phyloP scores from a whole-genome alignment of 2,329 filamentous ascomycete species.

The Apiospora pterosperma region DNA sequence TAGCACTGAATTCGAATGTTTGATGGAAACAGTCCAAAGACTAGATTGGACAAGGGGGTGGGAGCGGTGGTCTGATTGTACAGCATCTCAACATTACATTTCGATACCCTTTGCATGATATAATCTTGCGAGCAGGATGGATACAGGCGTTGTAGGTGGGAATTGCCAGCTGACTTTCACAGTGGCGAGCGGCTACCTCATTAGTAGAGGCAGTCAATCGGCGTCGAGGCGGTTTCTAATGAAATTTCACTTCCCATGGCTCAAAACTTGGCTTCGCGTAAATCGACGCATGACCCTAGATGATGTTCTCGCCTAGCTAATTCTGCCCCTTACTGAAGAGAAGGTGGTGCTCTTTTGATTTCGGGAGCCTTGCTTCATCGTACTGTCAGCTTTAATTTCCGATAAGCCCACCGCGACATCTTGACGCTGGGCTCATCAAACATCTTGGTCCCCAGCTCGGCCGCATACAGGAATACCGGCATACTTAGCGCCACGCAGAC shows the following conservation, averaged over 20 bases:
- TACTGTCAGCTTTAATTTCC: not conserved
- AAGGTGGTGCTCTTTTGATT: not conserved
- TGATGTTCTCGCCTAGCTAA: not conserved
- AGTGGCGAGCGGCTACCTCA: not conserved
- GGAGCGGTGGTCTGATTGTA: not conserved
- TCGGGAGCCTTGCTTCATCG: not conserved
- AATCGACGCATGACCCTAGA: not conserved
- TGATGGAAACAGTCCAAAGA: not conserved
- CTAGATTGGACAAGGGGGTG: not conserved
- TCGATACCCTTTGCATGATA: not conserved
- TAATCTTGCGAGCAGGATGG: not conserved
- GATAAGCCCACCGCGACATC: not conserved
- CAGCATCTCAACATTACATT: not conserved
- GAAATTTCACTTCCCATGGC: not conserved
- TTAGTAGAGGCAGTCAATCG: not conserved
- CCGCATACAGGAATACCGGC: not conserved
- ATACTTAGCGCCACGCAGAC: not conserved
- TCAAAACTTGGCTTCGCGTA: not conserved
- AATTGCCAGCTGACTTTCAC: not conserved
- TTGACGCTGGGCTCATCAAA: constrained; percentile 2
- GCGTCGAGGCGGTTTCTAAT: not conserved
- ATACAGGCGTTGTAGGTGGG: not conserved
- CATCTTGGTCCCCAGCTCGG: constrained; percentile 1
- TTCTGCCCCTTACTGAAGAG: not conserved
- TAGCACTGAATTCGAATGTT: not conserved